A percentile compares a stretch with the other conserved stretches of the same genome.
Evolutionary conservation across 495 filamentous ascomycete species (phyloP).

Genomic region (Haplographium delicatum): DNA sequence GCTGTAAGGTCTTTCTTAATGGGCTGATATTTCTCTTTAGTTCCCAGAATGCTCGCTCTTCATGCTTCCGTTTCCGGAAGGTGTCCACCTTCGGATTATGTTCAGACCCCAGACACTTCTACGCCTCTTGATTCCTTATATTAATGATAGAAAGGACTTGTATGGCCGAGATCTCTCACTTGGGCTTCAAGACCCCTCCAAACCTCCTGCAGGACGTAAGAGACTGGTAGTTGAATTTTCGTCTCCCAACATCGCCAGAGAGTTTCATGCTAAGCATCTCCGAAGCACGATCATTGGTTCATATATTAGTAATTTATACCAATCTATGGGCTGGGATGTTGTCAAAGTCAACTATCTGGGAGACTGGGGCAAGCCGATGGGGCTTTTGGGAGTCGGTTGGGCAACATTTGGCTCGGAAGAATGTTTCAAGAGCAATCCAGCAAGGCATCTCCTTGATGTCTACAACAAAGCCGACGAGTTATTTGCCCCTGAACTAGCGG

Average conservation of each 20-base stretch:
- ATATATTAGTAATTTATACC: conserved; percentile 64
- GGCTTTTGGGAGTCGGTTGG: conserved; percentile 57
- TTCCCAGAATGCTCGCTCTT: conserved; percentile 31
- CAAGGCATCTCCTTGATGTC: conserved; percentile 42
- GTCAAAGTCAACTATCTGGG: conserved; percentile 70
- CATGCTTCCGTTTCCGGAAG: conserved; percentile 25
- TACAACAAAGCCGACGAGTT: conserved; percentile 61
- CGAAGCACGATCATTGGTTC: conserved; percentile 73
- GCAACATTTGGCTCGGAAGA: conserved; percentile 43
- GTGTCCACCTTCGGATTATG: conserved; percentile 30
- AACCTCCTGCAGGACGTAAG: conserved; percentile 30
- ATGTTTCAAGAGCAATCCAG: conserved; percentile 59
- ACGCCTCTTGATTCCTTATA: conserved; percentile 37
- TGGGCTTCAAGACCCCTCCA: background rate
- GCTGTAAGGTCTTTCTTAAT: background rate
- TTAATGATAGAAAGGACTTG: conserved; percentile 30
- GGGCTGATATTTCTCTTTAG: conserved; percentile 7
- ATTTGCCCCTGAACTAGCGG: conserved; percentile 44
- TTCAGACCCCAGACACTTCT: conserved; percentile 37
- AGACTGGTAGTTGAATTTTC: conserved; percentile 60
- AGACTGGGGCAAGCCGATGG: conserved; percentile 75
- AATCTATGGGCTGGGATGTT: conserved; percentile 67
- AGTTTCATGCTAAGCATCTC: conserved; percentile 69
- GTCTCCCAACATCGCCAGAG: conserved; percentile 71
- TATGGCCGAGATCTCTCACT: conserved; percentile 31